Conservation (phyloP, 1,139 yeast genomes). For the Candida tunisiensis region DNA sequence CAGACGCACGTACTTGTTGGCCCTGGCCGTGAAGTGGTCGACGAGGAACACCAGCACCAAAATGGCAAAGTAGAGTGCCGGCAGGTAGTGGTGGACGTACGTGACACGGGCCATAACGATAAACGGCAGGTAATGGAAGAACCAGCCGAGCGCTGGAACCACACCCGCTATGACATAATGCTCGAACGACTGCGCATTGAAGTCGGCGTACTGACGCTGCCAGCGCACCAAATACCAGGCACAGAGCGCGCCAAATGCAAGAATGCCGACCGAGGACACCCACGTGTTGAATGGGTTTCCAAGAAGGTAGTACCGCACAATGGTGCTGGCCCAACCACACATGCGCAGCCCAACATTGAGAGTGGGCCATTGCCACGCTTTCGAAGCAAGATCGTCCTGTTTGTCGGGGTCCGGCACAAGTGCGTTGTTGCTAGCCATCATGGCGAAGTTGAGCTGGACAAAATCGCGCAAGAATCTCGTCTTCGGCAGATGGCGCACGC, state of each 20-base stretch:
- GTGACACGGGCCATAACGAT: constrained; percentile 94
- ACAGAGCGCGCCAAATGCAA: constrained; percentile 40
- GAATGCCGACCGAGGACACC: constrained; percentile 64
- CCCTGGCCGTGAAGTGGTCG: constrained; percentile 36
- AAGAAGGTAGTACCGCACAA: constrained; percentile 68
- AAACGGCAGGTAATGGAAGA: constrained; percentile 81
- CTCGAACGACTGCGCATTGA: constrained; percentile 26
- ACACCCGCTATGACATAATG: constrained; percentile 65
- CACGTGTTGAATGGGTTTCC: constrained; percentile 94
- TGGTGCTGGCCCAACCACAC: constrained; percentile 85
- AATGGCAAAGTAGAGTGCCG: constrained; percentile 92
- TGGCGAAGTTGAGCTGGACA: constrained; percentile 82
- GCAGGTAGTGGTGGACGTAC: constrained; percentile 92
- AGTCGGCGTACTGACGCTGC: constrained; percentile 82
- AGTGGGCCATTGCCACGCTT: constrained; percentile 98
- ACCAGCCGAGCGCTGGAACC: constrained; percentile 89
- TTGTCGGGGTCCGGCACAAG: constrained; percentile 86
- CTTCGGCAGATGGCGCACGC: constrained; percentile 69
- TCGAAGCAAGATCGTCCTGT: constrained; percentile 78
- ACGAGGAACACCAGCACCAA: constrained; percentile 60
- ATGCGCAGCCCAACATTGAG: constrained; percentile 83
- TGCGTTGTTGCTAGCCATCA: constrained; percentile 98
- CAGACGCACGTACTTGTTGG: constrained; percentile 16
- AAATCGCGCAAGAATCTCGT: constrained; percentile 81
- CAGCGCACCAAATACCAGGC: constrained; percentile 57